phyloP scores from a whole-genome alignment of 163 green algal species.

The Scenedesmus sp. region DNA sequence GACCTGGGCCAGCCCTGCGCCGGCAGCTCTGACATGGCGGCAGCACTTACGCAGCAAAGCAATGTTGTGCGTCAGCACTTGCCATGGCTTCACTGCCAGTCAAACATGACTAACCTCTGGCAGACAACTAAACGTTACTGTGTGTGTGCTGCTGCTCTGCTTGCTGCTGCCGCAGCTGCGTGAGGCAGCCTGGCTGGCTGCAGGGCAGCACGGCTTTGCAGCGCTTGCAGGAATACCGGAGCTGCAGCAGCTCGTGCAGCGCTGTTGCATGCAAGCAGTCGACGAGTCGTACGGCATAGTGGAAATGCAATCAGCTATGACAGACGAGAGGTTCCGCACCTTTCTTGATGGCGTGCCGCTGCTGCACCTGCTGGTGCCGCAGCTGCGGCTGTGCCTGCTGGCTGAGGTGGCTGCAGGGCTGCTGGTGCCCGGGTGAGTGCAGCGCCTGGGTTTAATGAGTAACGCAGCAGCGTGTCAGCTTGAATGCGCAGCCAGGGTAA shows the following conservation, averaged over 20 bases:
- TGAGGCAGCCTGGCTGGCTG: conserved; percentile 17
- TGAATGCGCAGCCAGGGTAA: too few relatives aligned
- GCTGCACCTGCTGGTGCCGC: not conserved
- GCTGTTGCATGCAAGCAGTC: not conserved
- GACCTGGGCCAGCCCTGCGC: too few relatives aligned
- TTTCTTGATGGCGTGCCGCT: not conserved
- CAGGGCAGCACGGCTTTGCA: conserved; percentile 21
- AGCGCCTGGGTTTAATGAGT: too few relatives aligned
- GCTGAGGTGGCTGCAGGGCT: conserved; percentile 37
- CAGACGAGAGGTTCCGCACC: not conserved
- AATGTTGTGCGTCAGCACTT: too few relatives aligned
- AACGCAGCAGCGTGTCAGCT: too few relatives aligned
- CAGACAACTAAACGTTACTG: too few relatives aligned
- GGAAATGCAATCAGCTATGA: not conserved
- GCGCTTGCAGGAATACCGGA: conserved; percentile 18
- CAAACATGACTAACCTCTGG: too few relatives aligned
- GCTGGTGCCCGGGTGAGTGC: conserved; percentile 16
- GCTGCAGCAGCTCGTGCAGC: conserved; percentile 8
- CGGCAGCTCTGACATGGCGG: too few relatives aligned
- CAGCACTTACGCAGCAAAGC: too few relatives aligned
- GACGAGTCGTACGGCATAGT: not conserved
- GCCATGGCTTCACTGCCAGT: too few relatives aligned
- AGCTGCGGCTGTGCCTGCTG: conserved; percentile 12
- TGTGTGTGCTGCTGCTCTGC: not conserved
- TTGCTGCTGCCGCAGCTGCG: not conserved